Conservation (phyloP, 345 rosid genomes). For the Populus simonii region DNA sequence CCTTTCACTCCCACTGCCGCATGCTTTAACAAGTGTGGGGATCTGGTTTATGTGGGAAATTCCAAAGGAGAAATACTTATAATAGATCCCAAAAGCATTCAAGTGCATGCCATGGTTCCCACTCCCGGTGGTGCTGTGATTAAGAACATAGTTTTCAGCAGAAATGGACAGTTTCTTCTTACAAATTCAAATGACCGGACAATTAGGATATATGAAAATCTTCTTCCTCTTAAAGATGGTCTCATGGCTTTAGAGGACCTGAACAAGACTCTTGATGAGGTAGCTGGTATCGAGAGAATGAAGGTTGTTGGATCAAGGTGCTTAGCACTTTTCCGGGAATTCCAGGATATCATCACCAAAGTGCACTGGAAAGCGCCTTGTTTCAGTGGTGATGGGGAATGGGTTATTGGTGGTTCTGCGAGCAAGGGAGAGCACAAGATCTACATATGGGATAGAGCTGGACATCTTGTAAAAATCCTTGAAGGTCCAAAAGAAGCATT, state of each 20-base stretch:
- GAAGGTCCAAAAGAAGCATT: constrained; percentile 99
- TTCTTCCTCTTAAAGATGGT: constrained; percentile 71
- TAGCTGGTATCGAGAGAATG: constrained; percentile 62
- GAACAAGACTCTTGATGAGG: constrained; percentile 43
- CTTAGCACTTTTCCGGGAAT: constrained; percentile 76
- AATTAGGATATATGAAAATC: constrained; percentile 89
- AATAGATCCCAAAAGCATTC: constrained; percentile 60
- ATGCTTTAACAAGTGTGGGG: constrained; percentile 91
- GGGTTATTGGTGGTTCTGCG: constrained; percentile 98
- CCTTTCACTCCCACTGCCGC: constrained; percentile 84
- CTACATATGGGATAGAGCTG: constrained; percentile 97
- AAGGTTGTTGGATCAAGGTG: constrained; percentile 77
- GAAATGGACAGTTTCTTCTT: constrained; percentile 86
- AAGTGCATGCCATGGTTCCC: constrained; percentile 66
- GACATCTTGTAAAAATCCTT: constrained; percentile 94
- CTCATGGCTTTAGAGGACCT: constrained; percentile 44
- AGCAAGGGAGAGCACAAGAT: constrained; percentile 98
- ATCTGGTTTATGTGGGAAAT: constrained; percentile 89
- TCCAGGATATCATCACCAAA: constrained; percentile 89
- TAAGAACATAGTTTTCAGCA: constrained; percentile 81
- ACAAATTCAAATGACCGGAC: constrained; percentile 93
- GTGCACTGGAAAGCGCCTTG: constrained; percentile 99
- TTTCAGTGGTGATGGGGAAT: constrained; percentile 98
- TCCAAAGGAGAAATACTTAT: constrained; percentile 94
- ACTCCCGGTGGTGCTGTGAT: constrained; percentile 67